Percentiles rank a stretch among this genome's conserved stretches.
These are phyloP conservation scores for Onygena corvina DNA, from an alignment of 2,329 filamentous ascomycete species.

Conservation along the genomic window DNA sequence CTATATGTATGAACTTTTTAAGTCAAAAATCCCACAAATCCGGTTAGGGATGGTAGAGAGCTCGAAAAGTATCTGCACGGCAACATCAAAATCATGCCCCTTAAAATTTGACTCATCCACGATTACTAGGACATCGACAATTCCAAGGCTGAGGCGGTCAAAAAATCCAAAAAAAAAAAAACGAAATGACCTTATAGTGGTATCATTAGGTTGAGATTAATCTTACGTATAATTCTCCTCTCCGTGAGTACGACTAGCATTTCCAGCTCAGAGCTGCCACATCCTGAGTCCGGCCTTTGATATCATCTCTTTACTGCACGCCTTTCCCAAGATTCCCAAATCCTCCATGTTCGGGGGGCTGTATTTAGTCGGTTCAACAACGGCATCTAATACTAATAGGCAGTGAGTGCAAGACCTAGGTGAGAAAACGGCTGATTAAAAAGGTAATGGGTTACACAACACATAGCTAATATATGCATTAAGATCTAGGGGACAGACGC, in stretches of 20 bases:
- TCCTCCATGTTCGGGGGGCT: not conserved
- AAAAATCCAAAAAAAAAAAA: conserved; percentile 15
- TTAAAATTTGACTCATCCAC: conserved; percentile 16
- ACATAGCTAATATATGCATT: not conserved
- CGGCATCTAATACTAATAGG: too few relatives aligned
- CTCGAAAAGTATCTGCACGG: conserved; percentile 25
- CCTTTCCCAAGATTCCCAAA: conserved; percentile 5
- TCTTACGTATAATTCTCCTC: conserved; percentile 16
- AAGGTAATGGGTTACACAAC: not conserved
- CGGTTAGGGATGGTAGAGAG: conserved; percentile 20
- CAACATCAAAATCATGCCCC: conserved; percentile 27
- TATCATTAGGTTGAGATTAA: conserved; percentile 19
- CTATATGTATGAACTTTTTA: conserved; percentile 20
- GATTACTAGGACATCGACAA: conserved; percentile 18
- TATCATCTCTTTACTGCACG: not conserved
- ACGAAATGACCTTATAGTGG: conserved; percentile 18
- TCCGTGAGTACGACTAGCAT: not conserved
- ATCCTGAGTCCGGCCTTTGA: conserved; percentile 7
- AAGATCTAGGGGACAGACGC: not conserved
- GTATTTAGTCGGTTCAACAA: too few relatives aligned
- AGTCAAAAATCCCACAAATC: conserved; percentile 39
- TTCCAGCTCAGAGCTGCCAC: not conserved
- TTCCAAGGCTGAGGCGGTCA: conserved; percentile 17
- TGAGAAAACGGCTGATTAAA: not conserved
- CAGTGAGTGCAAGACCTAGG: not conserved